Conservation (phyloP, 2,329 filamentous ascomycete species). For the Colletotrichum musae region DNA sequence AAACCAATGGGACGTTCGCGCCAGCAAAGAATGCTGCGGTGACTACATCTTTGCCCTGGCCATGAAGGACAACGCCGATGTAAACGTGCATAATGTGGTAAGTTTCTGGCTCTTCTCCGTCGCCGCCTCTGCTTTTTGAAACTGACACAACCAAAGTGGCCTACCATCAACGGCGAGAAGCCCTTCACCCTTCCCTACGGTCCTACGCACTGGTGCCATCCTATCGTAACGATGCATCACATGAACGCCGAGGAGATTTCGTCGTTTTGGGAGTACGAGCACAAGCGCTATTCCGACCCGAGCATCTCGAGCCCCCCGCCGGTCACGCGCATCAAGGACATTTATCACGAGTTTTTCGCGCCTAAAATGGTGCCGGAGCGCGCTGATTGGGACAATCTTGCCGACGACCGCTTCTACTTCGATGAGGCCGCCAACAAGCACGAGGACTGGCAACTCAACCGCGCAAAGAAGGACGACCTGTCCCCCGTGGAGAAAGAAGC, state of each 20-base stretch:
- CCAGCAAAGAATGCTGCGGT: conserved; percentile 63
- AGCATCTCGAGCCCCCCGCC: conserved; percentile 41
- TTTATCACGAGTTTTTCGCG: conserved; percentile 63
- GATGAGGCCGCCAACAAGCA: conserved; percentile 49
- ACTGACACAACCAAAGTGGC: conserved; percentile 55
- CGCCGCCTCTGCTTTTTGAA: background rate
- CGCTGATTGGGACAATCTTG: conserved; percentile 68
- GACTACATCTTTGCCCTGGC: conserved; percentile 65
- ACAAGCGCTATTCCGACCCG: conserved; percentile 50
- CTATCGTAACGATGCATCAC: conserved; percentile 70
- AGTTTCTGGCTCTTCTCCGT: conserved; percentile 44
- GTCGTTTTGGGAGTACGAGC: conserved; percentile 67
- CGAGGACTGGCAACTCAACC: conserved; percentile 50
- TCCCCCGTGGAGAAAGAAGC: conserved; percentile 57
- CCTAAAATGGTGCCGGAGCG: conserved; percentile 55
- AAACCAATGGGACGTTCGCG: conserved; percentile 60
- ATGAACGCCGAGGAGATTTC: conserved; percentile 65
- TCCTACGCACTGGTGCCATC: conserved; percentile 67
- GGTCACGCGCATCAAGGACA: conserved; percentile 61
- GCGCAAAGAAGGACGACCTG: conserved; percentile 52
- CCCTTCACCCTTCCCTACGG: conserved; percentile 64
- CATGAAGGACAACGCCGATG: conserved; percentile 59
- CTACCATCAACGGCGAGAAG: conserved; percentile 70
- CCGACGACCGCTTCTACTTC: conserved; percentile 61
- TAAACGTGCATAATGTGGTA: conserved; percentile 59